Base-by-base conservation (phyloP, 345 rosid genomes). In the Salix caprea region DNA sequence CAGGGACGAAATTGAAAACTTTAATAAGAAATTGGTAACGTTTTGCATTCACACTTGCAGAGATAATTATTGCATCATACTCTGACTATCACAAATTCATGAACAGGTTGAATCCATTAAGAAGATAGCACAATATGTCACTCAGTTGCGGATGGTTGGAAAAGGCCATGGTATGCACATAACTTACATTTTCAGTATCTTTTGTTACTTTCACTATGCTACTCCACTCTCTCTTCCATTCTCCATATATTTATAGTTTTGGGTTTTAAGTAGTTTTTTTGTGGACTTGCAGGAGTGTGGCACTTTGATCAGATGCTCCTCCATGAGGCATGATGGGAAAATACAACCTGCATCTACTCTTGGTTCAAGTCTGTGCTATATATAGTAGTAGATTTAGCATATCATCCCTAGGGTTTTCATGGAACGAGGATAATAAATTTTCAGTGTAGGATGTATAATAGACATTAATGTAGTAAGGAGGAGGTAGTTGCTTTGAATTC, bases 271-370 rank as follows among this genome's bases (percentile, higher is more conserved):
- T 37, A 7, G 1, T 2, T 2, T 65, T 11, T 58, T 58, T 74
- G 5, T 79, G 73, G 64, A 15, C 66, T 46, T 77, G 79, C 89
- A 93, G 98, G 98, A 14, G 95, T 89, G 11, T 93, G 98, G 98
- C 94, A 91, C 85, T 93, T 91, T 28, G 93, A 93, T 83, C 98
- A 93, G 80, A 88, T 87, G 92, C 97, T 93, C 58, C 91, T 93
- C 66, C 34, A 81, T 0, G 89, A 79, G 78, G 87, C 72, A 18
- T 76, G 78, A 75, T 67, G 84, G 60, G 62, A 37, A 72, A 67
- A 46, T 60, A 23, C 21, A 50, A 24, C 11, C 14, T 40, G n/a
- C 67, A 42, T 16, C 44, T 10, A 44, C 34, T 56, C 1, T 69
- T 18, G 24, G 46, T 61, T 62, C 42, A 10, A 14, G 42, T 23